Evolutionary conservation across 352 stramenopile species (phyloP), one percentile per base, ranked within the genome.

Genomic region (Pythium apleroticum): DNA sequence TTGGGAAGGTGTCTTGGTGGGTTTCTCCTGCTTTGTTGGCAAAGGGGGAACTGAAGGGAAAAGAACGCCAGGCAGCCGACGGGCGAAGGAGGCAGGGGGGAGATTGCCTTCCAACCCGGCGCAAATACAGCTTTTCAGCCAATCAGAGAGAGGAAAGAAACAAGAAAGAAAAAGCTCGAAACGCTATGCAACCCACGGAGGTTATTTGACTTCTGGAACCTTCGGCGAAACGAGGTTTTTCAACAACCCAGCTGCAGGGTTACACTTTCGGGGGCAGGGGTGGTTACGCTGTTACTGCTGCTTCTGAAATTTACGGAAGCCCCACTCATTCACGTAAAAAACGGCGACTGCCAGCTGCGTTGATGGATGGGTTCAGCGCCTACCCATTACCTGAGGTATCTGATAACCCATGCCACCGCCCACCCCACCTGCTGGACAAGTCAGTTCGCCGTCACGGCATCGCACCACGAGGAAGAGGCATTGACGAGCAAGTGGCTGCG

Each of bases 141-240:
- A 67, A 67, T 67, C 60, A 22, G 19, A 46, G 19, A 15, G n/a
- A 4, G 3, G 27, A 19, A n/a, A 63, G 57, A 68, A 68, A 63
- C 62, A 52, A 68, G 62, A 68, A 69, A 57, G 63, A 69, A 69
- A n/a, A 60, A 52, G 49, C 46, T 39, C 55, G 63, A 48, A 22
- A 25, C 43, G 22, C 12, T 41, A 57, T 3, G 28, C n/a, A 45
- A 15, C 50, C 20, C 28, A 33, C n/a, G n/a, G 43, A 66, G 66
- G 66, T 73, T 73, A 63, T 73, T 57, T 31, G 10, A 54, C 55
- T 69, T 73, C 66, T 72, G 54, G 66, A 72, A 72, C 66, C 60
- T 73, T 73, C 66, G 25, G 52, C 66, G 25, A 68, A 52, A 54
- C n/a, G 20, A 60, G 59, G 59, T 72, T 71, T 71, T 69, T 56